Evolutionary conservation across 2,329 filamentous ascomycete genomes (phyloP), one percentile per base, ranked within the genome.

Genomic region (Acrocalymma vagum): DNA sequence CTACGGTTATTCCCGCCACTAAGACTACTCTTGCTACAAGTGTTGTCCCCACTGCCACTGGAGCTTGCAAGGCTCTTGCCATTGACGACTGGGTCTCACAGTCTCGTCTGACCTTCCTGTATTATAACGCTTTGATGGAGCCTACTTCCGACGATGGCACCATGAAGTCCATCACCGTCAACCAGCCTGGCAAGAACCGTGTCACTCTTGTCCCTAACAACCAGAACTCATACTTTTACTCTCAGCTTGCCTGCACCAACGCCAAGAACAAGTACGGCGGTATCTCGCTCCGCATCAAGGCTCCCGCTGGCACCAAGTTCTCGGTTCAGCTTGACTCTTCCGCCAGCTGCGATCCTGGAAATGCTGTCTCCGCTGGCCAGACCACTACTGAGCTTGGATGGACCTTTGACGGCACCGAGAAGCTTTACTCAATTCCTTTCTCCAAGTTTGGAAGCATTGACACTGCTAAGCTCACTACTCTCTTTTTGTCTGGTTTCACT

Each of bases 41-140:
- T 8, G 30, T 42, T 9, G 47, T 48, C 6, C 46, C 52, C 23
- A 29, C 53, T 30, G 14, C 41, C 4, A 48, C 62, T 30, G 69
- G 67, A 26, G 62, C 65, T 14, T 81, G 78, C 55, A 62, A 67
- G 9, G 60, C 69, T 23, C 63, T 80, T 6, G 58, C 81, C 17
- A 72, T 84, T 38, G 82, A 85, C 48, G 82, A 85, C 67, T 85
- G 79, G 75, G 73, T 73, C 38, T 84, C 81, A 7, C 82, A 85
- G 58, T 84, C 81, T 5, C 79, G 81, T 20, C 63, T 84, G 36
- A 82, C 78, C 2, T 85, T 85, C 63, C 65, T 85, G 11, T 79
- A 72, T 55, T 84, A 84, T 70, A 85, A 85, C 56, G 73, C 81
- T 24, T 69, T 84, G 67, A 67, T 78, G 3, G 69, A 78, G 48